A percentile compares a stretch with the other conserved stretches of the same genome.
Conservation (phyloP, 78 protist species). For the Dictyostelium purpureum region DNA sequence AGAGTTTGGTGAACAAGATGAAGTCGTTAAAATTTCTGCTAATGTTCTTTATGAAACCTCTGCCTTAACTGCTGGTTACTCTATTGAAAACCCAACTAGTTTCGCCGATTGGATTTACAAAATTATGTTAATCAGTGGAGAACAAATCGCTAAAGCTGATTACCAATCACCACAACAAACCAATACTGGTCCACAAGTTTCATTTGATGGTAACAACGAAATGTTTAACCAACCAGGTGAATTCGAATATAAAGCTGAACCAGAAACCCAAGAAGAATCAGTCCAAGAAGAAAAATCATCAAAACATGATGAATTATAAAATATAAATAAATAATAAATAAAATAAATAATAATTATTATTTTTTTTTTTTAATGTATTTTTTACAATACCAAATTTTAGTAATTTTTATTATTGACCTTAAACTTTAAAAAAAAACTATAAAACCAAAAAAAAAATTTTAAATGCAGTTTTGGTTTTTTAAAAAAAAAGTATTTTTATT, state of each 20-base stretch:
- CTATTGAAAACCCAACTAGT: constrained; percentile 80
- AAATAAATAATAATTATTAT: neutral
- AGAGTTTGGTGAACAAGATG: constrained; percentile 74
- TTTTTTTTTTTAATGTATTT: too few species aligned
- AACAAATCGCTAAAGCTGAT: constrained; percentile 1
- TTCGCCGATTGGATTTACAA: constrained; percentile 86
- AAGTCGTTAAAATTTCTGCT: constrained; percentile 79
- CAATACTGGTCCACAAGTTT: neutral
- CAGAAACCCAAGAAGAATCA: neutral
- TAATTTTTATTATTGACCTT: too few species aligned
- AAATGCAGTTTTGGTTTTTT: too few species aligned
- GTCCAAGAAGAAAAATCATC: neutral
- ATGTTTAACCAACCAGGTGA: neutral
- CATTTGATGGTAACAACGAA: neutral
- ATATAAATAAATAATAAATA: neutral
- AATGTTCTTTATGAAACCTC: constrained; percentile 90
- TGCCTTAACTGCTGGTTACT: constrained; percentile 87
- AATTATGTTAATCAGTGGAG: constrained; percentile 72
- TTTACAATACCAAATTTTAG: too few species aligned
- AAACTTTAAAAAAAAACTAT: too few species aligned
- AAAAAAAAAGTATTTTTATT: too few species aligned
- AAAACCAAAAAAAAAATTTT: neutral
- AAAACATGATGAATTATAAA: constrained; percentile 24
- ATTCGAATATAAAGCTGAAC: neutral
- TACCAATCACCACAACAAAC: neutral